These are phyloP conservation scores for Trichoderma aggressivum DNA, from an alignment of 2,329 filamentous ascomycete genomes.

Conservation along the genomic window DNA sequence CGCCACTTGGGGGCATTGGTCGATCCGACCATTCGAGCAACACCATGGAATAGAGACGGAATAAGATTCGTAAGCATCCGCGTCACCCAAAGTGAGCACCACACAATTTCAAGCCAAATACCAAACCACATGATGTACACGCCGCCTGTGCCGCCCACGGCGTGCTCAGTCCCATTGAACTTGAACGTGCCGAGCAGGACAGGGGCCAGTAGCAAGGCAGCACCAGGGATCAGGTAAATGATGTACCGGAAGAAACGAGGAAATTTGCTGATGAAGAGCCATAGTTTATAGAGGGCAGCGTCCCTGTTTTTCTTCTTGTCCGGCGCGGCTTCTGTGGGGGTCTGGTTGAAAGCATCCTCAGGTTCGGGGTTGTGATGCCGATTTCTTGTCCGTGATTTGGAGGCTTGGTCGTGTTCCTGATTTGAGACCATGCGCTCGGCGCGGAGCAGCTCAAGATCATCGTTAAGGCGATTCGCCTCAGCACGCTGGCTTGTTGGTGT, in stretches of 20 bases:
- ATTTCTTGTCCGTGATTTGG: conserved; percentile 26
- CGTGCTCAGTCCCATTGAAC: conserved; percentile 35
- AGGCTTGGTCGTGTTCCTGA: conserved; percentile 36
- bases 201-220: conserved; percentile 44
- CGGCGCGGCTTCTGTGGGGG: conserved; percentile 26
- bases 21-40: conserved; percentile 72
- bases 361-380: conserved; percentile 36
- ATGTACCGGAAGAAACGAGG: conserved; percentile 49
- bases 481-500: conserved; percentile 32
- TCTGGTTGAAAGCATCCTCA: conserved; percentile 47
- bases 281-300: conserved; percentile 39
- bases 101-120: conserved; percentile 91
- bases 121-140: conserved; percentile 86
- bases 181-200: conserved; percentile 43
- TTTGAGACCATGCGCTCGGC: conserved; percentile 46
- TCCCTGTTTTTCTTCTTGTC: conserved; percentile 33
- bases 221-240: conserved; percentile 47
- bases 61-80: conserved; percentile 52
- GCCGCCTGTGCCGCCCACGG: conserved; percentile 65
- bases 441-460: conserved; percentile 49
- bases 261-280: conserved; percentile 46
- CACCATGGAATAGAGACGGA: conserved; percentile 43
- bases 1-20: conserved; percentile 92
- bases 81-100: conserved; percentile 83
- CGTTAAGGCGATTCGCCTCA: conserved; percentile 40